Conservation (phyloP, 176 grass and related monocot genomes). For the Oropetium thomaeum region DNA sequence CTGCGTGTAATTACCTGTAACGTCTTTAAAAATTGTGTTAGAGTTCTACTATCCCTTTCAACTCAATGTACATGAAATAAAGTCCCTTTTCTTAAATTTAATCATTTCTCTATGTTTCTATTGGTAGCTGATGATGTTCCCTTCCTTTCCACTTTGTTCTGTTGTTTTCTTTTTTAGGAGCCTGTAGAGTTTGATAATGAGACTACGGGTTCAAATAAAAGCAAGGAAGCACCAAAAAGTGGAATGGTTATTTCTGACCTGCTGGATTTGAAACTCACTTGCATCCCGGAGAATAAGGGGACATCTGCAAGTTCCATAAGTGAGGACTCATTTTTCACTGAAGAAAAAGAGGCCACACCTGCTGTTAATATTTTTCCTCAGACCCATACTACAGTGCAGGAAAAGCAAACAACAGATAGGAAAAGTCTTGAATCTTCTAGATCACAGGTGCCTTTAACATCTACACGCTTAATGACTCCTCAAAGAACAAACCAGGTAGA, state of each 20-base stretch:
- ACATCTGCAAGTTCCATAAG: constrained; percentile 28
- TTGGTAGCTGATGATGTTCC: constrained; percentile 18
- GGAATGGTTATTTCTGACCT: constrained; percentile 72
- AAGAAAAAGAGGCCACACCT: constrained; percentile 51
- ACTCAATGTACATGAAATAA: constrained; percentile 16
- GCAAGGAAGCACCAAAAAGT: constrained; percentile 46
- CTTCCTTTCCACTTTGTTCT: background rate
- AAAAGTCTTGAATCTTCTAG: constrained; percentile 34
- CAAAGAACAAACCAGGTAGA: constrained; percentile 34
- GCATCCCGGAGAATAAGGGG: constrained; percentile 44
- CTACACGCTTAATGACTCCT: constrained; percentile 24
- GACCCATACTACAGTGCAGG: constrained; percentile 27
- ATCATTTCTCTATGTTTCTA: constrained; percentile 24
- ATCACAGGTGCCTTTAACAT: constrained; percentile 20
- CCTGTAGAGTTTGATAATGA: constrained; percentile 66
- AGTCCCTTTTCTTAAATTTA: constrained; percentile 28
- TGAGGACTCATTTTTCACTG: constrained; percentile 51
- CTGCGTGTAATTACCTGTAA: background rate
- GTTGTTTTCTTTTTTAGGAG: constrained; percentile 47
- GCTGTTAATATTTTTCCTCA: constrained; percentile 16
- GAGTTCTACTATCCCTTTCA: background rate
- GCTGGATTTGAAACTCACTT: constrained; percentile 69
- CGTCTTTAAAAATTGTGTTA: constrained; percentile 7
- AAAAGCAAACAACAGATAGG: constrained; percentile 28
- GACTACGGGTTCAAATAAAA: constrained; percentile 52